Evolutionary conservation across 2,329 filamentous ascomycete species (phyloP).

Genomic region (Colletotrichum theobromicola): DNA sequence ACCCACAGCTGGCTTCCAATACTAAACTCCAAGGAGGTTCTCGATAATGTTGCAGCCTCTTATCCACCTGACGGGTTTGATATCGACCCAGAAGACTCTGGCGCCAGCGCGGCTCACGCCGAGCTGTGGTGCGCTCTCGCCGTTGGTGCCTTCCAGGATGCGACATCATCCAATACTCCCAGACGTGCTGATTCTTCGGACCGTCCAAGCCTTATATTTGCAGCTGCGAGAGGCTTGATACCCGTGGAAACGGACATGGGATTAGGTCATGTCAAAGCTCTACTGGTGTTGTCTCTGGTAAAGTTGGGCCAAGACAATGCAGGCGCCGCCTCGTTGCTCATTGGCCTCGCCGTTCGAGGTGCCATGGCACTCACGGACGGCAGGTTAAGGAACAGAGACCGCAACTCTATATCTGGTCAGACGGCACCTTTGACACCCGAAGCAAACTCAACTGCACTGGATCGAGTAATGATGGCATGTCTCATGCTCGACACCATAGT

Average conservation of each 20-base stretch:
- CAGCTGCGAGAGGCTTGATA: constrained; percentile 53
- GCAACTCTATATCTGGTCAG: not conserved
- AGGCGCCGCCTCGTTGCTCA: constrained; percentile 65
- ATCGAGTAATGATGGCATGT: constrained; percentile 53
- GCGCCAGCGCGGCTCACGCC: constrained; percentile 50
- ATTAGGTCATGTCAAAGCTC: constrained; percentile 54
- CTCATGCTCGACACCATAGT: constrained; percentile 67
- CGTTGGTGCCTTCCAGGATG: constrained; percentile 60
- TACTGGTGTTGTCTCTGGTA: constrained; percentile 65
- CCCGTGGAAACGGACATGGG: constrained; percentile 47
- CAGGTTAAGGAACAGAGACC: not conserved
- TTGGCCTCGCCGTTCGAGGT: constrained; percentile 65
- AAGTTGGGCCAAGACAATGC: constrained; percentile 65
- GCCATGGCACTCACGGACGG: constrained; percentile 12
- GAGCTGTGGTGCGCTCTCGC: constrained; percentile 66
- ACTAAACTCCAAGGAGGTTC: constrained; percentile 64
- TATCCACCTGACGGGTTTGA: constrained; percentile 43
- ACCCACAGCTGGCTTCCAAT: constrained; percentile 81
- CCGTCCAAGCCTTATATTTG: constrained; percentile 44
- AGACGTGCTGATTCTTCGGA: constrained; percentile 32
- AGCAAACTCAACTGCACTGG: not conserved
- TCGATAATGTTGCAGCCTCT: constrained; percentile 53
- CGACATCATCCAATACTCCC: constrained; percentile 24
- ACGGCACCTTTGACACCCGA: not conserved
- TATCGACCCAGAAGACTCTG: constrained; percentile 26